A percentile compares a stretch with the other conserved stretches of the same genome.
Evolutionary conservation across 2,329 filamentous ascomycete species (phyloP).

Genomic region (Mycosphaerelloides madeirae): DNA sequence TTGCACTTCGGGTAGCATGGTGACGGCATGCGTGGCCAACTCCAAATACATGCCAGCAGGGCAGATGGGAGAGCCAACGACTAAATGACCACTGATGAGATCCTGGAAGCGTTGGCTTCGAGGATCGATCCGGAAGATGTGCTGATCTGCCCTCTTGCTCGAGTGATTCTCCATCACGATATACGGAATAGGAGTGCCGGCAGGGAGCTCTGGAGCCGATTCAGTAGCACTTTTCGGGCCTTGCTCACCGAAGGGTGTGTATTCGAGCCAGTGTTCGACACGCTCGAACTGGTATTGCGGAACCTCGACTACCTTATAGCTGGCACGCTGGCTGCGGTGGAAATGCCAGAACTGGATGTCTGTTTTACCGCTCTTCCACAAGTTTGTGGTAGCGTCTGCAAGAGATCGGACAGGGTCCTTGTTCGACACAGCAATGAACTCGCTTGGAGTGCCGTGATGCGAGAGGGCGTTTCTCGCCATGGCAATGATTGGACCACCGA

Average conservation of each 20-base stretch:
- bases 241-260: neutral
- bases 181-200: no score
- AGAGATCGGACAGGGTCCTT: no score
- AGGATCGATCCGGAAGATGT: neutral
- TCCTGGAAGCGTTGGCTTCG: neutral
- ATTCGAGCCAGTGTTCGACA: neutral
- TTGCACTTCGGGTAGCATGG: no score
- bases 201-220: no score
- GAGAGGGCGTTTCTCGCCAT: no score
- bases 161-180: no score
- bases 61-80: neutral
- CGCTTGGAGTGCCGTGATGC: neutral
- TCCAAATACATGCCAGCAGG: neutral
- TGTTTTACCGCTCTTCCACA: no score
- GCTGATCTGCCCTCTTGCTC: neutral
- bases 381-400: no score
- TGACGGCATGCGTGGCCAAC: neutral
- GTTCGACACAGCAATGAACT: neutral
- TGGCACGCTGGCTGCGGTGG: neutral
- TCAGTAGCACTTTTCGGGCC: no score
- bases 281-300: constrained; percentile 4
- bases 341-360: neutral
- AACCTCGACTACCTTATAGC: no score
- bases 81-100: neutral
- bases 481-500: no score